Conservation (phyloP, 129 eudicot genomes). For the Chrysanthemum lavandulifolium region DNA sequence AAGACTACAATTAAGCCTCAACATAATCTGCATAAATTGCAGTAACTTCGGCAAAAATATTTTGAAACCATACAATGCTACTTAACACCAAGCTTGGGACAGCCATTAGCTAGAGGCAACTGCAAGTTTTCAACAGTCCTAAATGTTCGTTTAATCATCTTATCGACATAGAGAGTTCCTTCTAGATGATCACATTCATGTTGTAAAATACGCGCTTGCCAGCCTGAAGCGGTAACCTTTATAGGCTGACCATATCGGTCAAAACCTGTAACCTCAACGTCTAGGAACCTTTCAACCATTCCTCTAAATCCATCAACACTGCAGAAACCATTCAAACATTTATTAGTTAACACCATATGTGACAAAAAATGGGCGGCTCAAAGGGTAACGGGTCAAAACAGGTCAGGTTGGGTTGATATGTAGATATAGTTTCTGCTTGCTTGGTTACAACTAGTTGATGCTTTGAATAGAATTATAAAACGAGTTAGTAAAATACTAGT, state of each 20-base stretch:
- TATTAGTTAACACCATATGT: background rate
- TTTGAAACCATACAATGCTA: conserved; percentile 25
- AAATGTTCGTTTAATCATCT: conserved; percentile 73
- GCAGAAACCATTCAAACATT: conserved; percentile 19
- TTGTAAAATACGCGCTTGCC: conserved; percentile 99
- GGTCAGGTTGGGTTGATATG: background rate
- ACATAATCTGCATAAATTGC: conserved; percentile 21
- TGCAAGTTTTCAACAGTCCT: conserved; percentile 84
- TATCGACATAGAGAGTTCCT: conserved; percentile 82
- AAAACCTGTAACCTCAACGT: conserved; percentile 84
- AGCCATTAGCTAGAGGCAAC: conserved; percentile 73
- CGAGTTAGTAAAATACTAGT: too few species aligned
- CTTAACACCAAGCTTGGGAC: conserved; percentile 67
- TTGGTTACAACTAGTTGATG: too few species aligned
- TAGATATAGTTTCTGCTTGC: too few species aligned
- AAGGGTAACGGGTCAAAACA: background rate
- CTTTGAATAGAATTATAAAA: too few species aligned
- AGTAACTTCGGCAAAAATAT: conserved; percentile 8
- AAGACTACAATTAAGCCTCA: conserved; percentile 6
- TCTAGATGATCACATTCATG: conserved; percentile 92
- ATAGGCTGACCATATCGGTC: conserved; percentile 70
- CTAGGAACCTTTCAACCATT: conserved; percentile 77
- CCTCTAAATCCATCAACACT: conserved; percentile 94
- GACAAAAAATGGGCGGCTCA: conserved; percentile 2
- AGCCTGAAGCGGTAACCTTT: conserved; percentile 81